Percentiles rank a stretch among this genome's conserved stretches.
These are phyloP conservation scores for Nakazawaea pomicola DNA, from an alignment of 805 yeast species.

Conservation along the genomic window DNA sequence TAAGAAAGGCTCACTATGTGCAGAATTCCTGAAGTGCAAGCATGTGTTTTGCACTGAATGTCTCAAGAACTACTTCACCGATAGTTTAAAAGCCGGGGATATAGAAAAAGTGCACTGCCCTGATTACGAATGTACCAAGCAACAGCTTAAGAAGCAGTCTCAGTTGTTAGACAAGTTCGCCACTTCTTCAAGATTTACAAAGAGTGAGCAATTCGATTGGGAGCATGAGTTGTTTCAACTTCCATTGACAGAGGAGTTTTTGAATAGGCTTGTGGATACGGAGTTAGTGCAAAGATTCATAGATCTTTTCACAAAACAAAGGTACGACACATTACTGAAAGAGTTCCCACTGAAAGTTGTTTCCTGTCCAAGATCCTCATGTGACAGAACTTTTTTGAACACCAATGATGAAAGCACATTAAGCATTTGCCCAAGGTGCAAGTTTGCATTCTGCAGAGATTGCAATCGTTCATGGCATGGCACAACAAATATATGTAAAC, in stretches of 20 bases:
- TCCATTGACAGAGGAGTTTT: slow-evolving; percentile 30
- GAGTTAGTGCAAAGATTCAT: slow-evolving; percentile 32
- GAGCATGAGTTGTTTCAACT: slow-evolving; percentile 35
- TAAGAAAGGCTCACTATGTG: slow-evolving; percentile 38
- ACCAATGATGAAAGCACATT: slow-evolving; percentile 40
- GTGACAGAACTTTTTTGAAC: slow-evolving; percentile 42
- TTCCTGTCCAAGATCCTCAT: slow-evolving; percentile 43
- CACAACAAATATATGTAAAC: slow-evolving; percentile 37
- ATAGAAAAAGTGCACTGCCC: slow-evolving; percentile 55
- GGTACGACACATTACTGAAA: slow-evolving; percentile 37
- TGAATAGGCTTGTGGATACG: slow-evolving; percentile 26
- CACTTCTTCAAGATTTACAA: slow-evolving; percentile 4
- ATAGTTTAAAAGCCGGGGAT: slow-evolving; percentile 42
- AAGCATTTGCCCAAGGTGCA: slow-evolving; percentile 44
- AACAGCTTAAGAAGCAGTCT: not conserved
- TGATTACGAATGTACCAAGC: slow-evolving; percentile 40
- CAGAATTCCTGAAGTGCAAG: slow-evolving; percentile 35
- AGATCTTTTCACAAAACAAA: slow-evolving; percentile 31
- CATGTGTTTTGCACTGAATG: slow-evolving; percentile 48
- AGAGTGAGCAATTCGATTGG: slow-evolving; percentile 25
- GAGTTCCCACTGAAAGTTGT: slow-evolving; percentile 44
- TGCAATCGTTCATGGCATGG: slow-evolving; percentile 66
- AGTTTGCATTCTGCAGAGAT: slow-evolving; percentile 48
- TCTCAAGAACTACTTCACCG: slow-evolving; percentile 34
- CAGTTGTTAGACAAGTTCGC: not conserved